These are phyloP conservation scores for Prunus fruticosa DNA, from an alignment of 306 rosid genomes.

Conservation along the genomic window DNA sequence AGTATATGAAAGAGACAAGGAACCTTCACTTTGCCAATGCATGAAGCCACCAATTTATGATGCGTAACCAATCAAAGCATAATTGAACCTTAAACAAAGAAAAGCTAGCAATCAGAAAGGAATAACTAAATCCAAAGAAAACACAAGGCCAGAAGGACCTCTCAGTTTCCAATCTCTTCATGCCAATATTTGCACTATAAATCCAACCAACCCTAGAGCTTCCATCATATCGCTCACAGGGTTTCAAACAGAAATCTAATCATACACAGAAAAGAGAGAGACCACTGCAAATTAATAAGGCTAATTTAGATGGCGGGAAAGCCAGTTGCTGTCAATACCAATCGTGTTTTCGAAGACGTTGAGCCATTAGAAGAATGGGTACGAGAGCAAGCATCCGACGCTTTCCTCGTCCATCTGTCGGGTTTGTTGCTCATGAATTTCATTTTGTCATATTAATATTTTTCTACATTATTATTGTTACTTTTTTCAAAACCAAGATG, in stretches of 20 bases:
- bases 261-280: neutral
- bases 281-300: neutral
- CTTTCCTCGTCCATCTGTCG: conserved; percentile 44
- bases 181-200: conserved; percentile 8
- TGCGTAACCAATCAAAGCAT: conserved; percentile 16
- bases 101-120: conserved; percentile 7
- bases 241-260: neutral
- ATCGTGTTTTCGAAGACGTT: conserved; percentile 41
- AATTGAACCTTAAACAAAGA: conserved; percentile 8
- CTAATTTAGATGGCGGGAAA: neutral
- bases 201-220: conserved; percentile 10
- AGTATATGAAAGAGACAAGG: conserved; percentile 19
- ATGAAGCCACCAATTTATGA: conserved; percentile 12
- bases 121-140: conserved; percentile 35
- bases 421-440: conserved; percentile 36
- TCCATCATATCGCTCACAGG: neutral
- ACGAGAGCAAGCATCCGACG: conserved; percentile 28
- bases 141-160: neutral
- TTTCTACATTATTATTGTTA: neutral
- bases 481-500: neutral
- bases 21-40: conserved; percentile 30
- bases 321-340: neutral
- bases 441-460: neutral
- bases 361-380: conserved; percentile 51
- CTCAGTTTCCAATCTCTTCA: neutral